Conservation (phyloP, 1,284 basidiomycete species). For the Rhodotorula sp. region DNA sequence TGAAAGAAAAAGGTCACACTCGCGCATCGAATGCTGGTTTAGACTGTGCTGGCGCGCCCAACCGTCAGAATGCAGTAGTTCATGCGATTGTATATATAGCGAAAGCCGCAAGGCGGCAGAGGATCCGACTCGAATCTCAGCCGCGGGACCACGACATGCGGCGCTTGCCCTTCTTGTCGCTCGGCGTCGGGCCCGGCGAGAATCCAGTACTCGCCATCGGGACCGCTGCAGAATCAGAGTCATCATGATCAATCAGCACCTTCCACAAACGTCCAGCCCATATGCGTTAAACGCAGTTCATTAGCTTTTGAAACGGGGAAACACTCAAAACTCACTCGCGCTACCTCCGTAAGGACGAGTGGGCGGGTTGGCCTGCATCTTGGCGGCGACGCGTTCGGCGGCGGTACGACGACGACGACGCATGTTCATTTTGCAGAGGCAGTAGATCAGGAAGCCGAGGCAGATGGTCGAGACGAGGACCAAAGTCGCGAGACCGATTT, state of each 20-base stretch:
- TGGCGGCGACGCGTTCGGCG: conserved; percentile 16
- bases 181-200: not conserved
- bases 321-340: not conserved
- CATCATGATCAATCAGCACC: not conserved
- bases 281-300: too few species aligned
- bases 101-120: too few species aligned
- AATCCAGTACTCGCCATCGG: not conserved
- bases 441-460: conserved; percentile 17
- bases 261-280: not conserved
- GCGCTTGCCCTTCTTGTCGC: conserved; percentile 17
- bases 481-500: conserved; percentile 25
- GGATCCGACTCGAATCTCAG: not conserved
- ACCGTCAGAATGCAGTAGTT: too few species aligned
- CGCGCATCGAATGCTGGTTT: too few species aligned
- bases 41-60: too few species aligned
- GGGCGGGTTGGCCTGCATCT: not conserved
- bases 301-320: not conserved
- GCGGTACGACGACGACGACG: conserved; percentile 11
- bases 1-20: too few species aligned
- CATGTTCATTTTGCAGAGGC: conserved; percentile 25
- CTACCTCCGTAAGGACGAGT: not conserved
- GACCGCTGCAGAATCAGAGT: not conserved
- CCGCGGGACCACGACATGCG: conserved; percentile 3
- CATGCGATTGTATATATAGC: too few species aligned
- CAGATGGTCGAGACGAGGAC: conserved; percentile 3